Conservation (phyloP, 1,284 basidiomycete genomes). For the Erythrobasidium hasegawianum region DNA sequence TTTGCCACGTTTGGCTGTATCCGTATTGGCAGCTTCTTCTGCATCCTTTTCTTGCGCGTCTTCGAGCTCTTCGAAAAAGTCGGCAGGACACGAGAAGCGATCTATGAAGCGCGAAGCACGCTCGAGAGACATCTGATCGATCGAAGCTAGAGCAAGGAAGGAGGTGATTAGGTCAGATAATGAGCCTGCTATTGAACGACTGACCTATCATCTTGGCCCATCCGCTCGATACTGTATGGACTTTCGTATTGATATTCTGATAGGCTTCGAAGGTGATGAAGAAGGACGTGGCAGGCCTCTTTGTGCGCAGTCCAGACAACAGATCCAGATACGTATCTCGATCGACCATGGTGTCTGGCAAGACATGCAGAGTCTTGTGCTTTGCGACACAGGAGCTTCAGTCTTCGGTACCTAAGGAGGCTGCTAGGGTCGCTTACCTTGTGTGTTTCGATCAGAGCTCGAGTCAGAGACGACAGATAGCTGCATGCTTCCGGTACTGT, state of each 20-base stretch:
- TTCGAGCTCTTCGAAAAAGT: slow-evolving; percentile 13
- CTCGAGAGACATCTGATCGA: slow-evolving; percentile 25
- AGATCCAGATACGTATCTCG: slow-evolving; percentile 49
- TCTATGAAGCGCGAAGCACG: slow-evolving; percentile 12
- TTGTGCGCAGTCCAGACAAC: slow-evolving; percentile 49
- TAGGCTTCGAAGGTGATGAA: slow-evolving; percentile 8
- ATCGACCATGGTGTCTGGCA: slow-evolving; percentile 51
- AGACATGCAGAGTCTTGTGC: slow-evolving; percentile 49
- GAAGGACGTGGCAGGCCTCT: slow-evolving; percentile 40
- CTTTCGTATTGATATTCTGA: slow-evolving; percentile 22
- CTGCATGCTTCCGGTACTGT: slow-evolving; percentile 55
- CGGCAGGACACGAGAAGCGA: slow-evolving; percentile 15
- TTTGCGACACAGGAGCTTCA: no score
- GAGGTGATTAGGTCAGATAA: no score
- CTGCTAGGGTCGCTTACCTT: slow-evolving; percentile 41
- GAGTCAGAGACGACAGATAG: slow-evolving; percentile 54
- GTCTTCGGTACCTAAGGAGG: background rate
- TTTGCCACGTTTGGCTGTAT: slow-evolving; percentile 5
- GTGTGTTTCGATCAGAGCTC: slow-evolving; percentile 51
- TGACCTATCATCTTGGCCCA: slow-evolving; percentile 28
- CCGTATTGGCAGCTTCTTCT: slow-evolving; percentile 15
- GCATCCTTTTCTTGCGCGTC: background rate
- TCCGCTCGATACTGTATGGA: slow-evolving; percentile 14
- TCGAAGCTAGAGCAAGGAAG: slow-evolving; percentile 18
- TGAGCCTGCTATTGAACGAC: no score